Percentiles rank a stretch among this genome's conserved stretches.
Evolutionary conservation across 2,329 filamentous ascomycete genomes (phyloP).

Genomic region (Fusarium sp.): DNA sequence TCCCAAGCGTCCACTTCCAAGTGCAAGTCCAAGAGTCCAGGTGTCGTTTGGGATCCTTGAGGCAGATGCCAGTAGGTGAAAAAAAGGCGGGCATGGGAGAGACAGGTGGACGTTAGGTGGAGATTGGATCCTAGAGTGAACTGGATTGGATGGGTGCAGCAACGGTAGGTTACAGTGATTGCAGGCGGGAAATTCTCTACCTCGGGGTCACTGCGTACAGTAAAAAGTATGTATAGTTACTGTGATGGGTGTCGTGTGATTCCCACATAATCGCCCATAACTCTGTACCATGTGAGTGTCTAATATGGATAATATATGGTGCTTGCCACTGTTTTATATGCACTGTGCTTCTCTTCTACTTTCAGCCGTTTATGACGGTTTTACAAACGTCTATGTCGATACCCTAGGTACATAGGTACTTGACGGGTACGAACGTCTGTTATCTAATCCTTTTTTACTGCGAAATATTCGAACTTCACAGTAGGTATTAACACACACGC

Average conservation of each 20-base stretch:
- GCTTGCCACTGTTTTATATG: constrained; percentile 9
- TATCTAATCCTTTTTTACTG: not conserved
- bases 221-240: not conserved
- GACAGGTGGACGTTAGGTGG: constrained; percentile 16
- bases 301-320: not conserved
- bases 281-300: constrained; percentile 3
- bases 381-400: too few relatives aligned
- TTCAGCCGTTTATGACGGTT: not conserved
- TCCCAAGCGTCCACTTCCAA: constrained; percentile 27
- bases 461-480: too few relatives aligned
- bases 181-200: too few relatives aligned
- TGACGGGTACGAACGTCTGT: too few relatives aligned
- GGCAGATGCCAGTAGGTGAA: constrained; percentile 42
- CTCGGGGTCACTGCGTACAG: not conserved
- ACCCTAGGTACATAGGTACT: not conserved
- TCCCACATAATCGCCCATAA: not conserved
- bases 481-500: too few relatives aligned
- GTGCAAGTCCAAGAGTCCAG: constrained; percentile 13
- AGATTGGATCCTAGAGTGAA: constrained; percentile 5
- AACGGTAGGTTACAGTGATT: not conserved
- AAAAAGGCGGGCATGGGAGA: constrained; percentile 42
- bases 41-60: constrained; percentile 39
- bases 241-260: constrained; percentile 11
- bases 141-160: not conserved
- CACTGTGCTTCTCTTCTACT: constrained; percentile 15